A percentile compares a stretch with the other conserved stretches of the same genome.
These are phyloP conservation scores for Saccharomycopsis vini DNA, from an alignment of 805 yeast species.

Conservation along the genomic window DNA sequence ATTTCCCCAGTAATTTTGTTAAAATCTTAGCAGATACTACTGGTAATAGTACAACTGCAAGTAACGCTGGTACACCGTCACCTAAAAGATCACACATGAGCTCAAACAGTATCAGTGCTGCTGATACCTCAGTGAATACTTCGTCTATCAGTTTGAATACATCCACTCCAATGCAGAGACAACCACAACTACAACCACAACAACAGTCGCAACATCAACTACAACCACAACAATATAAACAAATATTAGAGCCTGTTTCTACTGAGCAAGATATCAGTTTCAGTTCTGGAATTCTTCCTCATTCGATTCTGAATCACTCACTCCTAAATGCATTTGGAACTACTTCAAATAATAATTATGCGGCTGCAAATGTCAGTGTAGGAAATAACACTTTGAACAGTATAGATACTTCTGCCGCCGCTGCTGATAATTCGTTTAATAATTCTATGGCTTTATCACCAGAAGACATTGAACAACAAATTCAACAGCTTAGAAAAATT, in stretches of 20 bases:
- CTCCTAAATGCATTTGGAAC: no score
- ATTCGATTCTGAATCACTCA: background rate
- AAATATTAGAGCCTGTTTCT: no score
- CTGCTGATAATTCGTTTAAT: background rate
- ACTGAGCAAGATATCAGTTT: background rate
- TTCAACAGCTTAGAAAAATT: constrained; percentile 15
- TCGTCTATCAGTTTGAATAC: constrained; percentile 1
- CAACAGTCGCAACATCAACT: background rate
- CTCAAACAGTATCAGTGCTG: background rate
- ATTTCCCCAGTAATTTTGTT: constrained; percentile 84
- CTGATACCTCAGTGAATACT: background rate
- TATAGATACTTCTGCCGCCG: no score
- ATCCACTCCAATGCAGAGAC: background rate
- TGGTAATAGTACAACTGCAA: background rate
- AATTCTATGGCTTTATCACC: constrained; percentile 6
- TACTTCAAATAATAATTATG: no score
- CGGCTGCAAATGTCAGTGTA: background rate
- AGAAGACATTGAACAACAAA: constrained; percentile 15
- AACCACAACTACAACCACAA: background rate
- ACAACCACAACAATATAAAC: no score
- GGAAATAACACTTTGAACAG: background rate
- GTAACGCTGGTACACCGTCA: constrained; percentile 18
- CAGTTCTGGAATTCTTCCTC: background rate
- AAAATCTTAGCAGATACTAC: constrained; percentile 37
- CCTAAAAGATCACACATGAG: background rate